Conservation (phyloP, 371 early-diverging fungal genomes). For the Mucor circinelloides region DNA sequence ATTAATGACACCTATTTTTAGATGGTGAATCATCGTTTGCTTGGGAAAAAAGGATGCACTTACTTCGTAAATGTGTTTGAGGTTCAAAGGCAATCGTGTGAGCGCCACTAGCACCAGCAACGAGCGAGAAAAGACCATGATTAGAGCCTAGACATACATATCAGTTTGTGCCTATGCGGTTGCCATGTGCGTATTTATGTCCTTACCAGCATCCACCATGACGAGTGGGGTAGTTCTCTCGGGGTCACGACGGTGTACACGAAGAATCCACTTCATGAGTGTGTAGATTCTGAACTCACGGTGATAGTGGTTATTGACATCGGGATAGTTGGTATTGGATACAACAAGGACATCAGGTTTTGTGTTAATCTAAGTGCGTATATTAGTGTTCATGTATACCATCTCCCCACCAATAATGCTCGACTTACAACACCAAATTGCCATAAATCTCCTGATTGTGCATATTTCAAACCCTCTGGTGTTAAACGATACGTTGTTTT, state of each 20-base stretch:
- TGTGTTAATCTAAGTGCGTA: constrained; percentile 33
- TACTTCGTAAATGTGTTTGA: constrained; percentile 49
- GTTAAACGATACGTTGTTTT: constrained; percentile 30
- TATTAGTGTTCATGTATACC: background rate
- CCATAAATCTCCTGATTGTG: constrained; percentile 30
- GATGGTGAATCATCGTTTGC: background rate
- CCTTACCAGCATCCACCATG: constrained; percentile 52
- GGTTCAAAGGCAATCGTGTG: constrained; percentile 53
- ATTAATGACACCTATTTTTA: constrained; percentile 43
- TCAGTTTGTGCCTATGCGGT: background rate
- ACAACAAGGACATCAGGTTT: constrained; percentile 52
- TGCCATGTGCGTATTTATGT: background rate
- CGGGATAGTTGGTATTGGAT: constrained; percentile 34
- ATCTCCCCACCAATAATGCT: background rate
- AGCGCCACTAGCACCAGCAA: constrained; percentile 50
- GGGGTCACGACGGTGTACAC: constrained; percentile 47
- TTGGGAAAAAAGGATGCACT: background rate
- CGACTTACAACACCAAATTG: constrained; percentile 37
- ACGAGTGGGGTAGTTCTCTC: constrained; percentile 33
- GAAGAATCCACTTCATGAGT: constrained; percentile 53
- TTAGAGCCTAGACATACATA: constrained; percentile 37
- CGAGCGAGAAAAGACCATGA: constrained; percentile 53
- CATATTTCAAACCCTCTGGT: constrained; percentile 20
- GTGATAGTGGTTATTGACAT: constrained; percentile 39
- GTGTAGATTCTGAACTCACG: constrained; percentile 49